Evolutionary conservation across 176 grass and related monocot genomes (phyloP).

Genomic region (Oryza meyeriana): DNA sequence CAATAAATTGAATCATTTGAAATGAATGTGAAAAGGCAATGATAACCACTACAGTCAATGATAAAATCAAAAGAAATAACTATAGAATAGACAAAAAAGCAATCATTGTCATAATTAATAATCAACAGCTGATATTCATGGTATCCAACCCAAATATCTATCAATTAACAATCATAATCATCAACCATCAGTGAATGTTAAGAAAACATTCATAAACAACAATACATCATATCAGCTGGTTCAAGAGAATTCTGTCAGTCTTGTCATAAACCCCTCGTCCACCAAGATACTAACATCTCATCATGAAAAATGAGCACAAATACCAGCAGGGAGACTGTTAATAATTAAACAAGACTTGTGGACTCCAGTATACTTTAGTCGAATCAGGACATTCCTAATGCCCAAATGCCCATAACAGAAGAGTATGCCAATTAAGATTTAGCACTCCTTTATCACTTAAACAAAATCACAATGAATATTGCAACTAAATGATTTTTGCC

Average conservation of each 20-base stretch:
- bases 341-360: not conserved
- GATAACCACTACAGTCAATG: not conserved
- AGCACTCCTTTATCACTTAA: not conserved
- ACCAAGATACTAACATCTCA: not conserved
- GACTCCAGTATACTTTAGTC: not conserved
- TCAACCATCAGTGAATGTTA: not conserved
- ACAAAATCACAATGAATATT: not conserved
- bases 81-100: not conserved
- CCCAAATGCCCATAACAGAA: not conserved
- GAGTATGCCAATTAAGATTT: not conserved
- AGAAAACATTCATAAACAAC: not conserved
- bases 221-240: not conserved
- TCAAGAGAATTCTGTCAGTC: not conserved
- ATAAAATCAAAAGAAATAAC: not conserved
- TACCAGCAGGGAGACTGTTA: not conserved
- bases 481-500: not conserved
- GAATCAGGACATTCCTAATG: not conserved
- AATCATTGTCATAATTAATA: not conserved
- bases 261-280: not conserved
- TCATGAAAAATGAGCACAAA: not conserved
- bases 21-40: not conserved
- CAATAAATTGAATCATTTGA: not conserved
- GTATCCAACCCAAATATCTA: not conserved
- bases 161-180: slow-evolving; percentile 10
- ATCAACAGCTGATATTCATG: not conserved